phyloP scores from a whole-genome alignment of 2,329 filamentous ascomycete genomes.

The Beauveria sp. region DNA sequence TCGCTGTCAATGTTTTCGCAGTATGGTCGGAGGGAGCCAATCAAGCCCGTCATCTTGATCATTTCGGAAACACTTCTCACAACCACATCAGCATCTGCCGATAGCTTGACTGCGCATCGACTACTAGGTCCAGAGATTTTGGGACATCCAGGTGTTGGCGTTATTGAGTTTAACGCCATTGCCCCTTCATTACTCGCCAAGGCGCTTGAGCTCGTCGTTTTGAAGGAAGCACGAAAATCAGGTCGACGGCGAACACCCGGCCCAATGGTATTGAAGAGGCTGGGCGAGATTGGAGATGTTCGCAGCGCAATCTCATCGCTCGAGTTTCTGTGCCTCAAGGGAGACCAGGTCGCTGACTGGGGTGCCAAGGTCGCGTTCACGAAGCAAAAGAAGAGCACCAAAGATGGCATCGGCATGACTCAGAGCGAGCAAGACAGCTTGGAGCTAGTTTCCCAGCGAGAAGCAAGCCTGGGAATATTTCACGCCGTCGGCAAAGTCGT shows the following conservation, averaged over 20 bases:
- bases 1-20: slow-evolving; percentile 41
- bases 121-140: slow-evolving; percentile 81
- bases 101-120: slow-evolving; percentile 89
- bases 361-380: slow-evolving; percentile 64
- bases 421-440: slow-evolving; percentile 72
- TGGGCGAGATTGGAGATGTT: slow-evolving; percentile 86
- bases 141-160: slow-evolving; percentile 67
- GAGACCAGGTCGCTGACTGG: slow-evolving; percentile 68
- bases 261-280: slow-evolving; percentile 64
- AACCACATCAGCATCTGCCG: slow-evolving; percentile 74
- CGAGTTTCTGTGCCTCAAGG: slow-evolving; percentile 84
- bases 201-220: slow-evolving; percentile 71
- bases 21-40: slow-evolving; percentile 34
- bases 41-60: slow-evolving; percentile 76
- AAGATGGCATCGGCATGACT: slow-evolving; percentile 55
- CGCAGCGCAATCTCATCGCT: slow-evolving; percentile 86
- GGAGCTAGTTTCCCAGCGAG: slow-evolving; percentile 74
- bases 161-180: slow-evolving; percentile 90
- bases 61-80: slow-evolving; percentile 86
- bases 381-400: slow-evolving; percentile 56
- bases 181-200: slow-evolving; percentile 80
- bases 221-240: slow-evolving; percentile 77
- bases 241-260: slow-evolving; percentile 70
- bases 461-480: slow-evolving; percentile 87
- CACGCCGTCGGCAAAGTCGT: slow-evolving; percentile 94